Base-by-base conservation (phyloP, 2,329 filamentous ascomycete genomes). In the Colletotrichum brevisporum region DNA sequence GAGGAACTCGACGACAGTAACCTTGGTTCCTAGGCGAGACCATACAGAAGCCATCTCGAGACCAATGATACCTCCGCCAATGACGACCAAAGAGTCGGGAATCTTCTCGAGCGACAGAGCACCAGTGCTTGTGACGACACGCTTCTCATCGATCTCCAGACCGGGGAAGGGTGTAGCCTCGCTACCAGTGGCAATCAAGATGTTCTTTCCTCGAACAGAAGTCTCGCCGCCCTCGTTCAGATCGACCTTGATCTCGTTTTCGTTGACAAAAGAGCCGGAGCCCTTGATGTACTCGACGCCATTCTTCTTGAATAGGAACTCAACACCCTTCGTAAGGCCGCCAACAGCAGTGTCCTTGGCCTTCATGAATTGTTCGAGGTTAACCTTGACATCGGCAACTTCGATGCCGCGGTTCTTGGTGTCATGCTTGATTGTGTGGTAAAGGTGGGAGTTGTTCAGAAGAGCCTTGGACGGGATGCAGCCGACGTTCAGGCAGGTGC, bases 401-500 rank as follows among this genome's bases (percentile, higher is more conserved):
- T 98, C 95, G 81, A 99, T 99, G 80, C 96, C 96, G 81, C 96
- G 94, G 84, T 93, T 90, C 86, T 98, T 97, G 74, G 94, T 95
- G 86, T 99, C 96, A 86, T 99, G 95, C 71, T 97, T 90, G 79
- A 98, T 92, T 84, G 95, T 92, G 87, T 98, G 95, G 88, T 98
- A 98, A 71, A 98, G 89, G 83, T 98, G 94, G 76, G 96, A 98
- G 89, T 98, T 98, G 91, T 98, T 99, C 82, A 99, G 93, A 75
- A 99, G 94, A 72, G 96, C 98, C 86, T 99, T 99, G 74, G 96
- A 99, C 74, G 96, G 96, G 80, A 99, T 99, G 86, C 96, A 99
- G 85, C 96, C 96, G 79, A 99, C 96, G 82, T 99, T 99, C 78
- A 99, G 86, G 87, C 96, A 99, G 78, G 96, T 99, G 81, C 96